These are phyloP conservation scores for Lunasporangiospora selenospora DNA, from an alignment of 192 early-diverging fungal species.

Conservation along the genomic window DNA sequence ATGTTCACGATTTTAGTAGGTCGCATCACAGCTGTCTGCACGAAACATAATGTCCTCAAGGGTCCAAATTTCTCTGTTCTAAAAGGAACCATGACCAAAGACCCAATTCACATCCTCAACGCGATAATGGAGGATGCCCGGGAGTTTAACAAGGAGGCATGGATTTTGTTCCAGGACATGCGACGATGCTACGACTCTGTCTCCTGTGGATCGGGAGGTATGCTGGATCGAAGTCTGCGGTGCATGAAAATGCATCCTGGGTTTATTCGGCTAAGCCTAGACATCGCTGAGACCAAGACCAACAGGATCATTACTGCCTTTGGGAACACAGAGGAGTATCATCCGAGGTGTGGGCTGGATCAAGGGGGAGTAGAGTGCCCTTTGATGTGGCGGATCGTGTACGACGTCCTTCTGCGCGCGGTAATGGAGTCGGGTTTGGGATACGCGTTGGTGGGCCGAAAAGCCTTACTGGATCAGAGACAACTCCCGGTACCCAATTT, in stretches of 20 bases:
- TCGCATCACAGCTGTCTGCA: neutral
- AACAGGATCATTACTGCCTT: constrained; percentile 13
- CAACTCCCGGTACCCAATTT: neutral
- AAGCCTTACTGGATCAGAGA: neutral
- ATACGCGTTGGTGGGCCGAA: neutral
- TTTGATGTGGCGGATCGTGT: neutral
- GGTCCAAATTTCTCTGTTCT: constrained; percentile 22
- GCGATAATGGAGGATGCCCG: constrained; percentile 19
- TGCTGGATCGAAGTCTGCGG: neutral
- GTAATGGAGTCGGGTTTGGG: neutral
- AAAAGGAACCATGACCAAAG: constrained; percentile 16
- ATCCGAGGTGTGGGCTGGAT: constrained; percentile 8
- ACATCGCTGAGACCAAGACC: neutral
- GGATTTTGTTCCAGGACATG: constrained; percentile 25
- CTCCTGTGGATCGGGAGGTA: constrained; percentile 7
- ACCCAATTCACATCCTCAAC: constrained; percentile 23
- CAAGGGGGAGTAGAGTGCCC: constrained; percentile 27
- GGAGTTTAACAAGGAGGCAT: constrained; percentile 10
- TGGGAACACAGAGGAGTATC: constrained; percentile 4
- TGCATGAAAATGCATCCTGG: neutral
- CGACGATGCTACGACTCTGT: constrained; percentile 15
- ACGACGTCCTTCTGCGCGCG: constrained; percentile 1
- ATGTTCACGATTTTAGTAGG: constrained; percentile 10
- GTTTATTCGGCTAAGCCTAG: constrained; percentile 2
- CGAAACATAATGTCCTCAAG: neutral